These are phyloP conservation scores for Saccharomycopsis babjevae DNA, from an alignment of 805 yeast genomes.

Conservation along the genomic window DNA sequence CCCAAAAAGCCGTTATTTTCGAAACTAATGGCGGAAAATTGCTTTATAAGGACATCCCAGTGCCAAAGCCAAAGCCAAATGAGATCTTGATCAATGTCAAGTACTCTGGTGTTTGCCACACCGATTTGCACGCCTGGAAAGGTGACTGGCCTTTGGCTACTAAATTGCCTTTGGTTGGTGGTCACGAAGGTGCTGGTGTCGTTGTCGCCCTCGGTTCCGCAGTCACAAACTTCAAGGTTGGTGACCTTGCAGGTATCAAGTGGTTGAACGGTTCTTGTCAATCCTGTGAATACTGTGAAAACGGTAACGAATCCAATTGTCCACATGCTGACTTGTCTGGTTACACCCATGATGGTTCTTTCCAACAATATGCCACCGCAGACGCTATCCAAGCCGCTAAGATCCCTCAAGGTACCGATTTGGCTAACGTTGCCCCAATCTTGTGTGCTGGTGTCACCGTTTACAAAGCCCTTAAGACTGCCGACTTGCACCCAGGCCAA, in stretches of 20 bases:
- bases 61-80: conserved; percentile 47
- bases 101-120: conserved; percentile 59
- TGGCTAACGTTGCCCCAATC: conserved; percentile 59
- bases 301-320: conserved; percentile 45
- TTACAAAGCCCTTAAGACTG: conserved; percentile 49
- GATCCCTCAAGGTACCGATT: conserved; percentile 60
- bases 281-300: conserved; percentile 48
- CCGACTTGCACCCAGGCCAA: conserved; percentile 39
- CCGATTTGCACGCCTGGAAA: conserved; percentile 59
- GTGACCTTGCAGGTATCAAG: conserved; percentile 54
- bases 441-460: conserved; percentile 57
- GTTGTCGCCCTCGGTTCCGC: conserved; percentile 50
- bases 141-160: conserved; percentile 56
- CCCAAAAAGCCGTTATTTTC: conserved; percentile 44
- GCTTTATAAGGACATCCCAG: conserved; percentile 42
- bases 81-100: conserved; percentile 48
- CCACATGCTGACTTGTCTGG: conserved; percentile 44
- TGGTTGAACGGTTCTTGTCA: conserved; percentile 58
- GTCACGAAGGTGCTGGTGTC: conserved; percentile 61
- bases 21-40: conserved; percentile 40
- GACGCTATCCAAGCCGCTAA: conserved; percentile 81
- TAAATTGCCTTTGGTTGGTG: conserved; percentile 53
- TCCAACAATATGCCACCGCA: conserved; percentile 83
- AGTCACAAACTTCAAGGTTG: conserved; percentile 45
- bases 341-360: conserved; percentile 57